phyloP scores from a whole-genome alignment of 140 eudicot species.

The Stevia rebaudiana region DNA sequence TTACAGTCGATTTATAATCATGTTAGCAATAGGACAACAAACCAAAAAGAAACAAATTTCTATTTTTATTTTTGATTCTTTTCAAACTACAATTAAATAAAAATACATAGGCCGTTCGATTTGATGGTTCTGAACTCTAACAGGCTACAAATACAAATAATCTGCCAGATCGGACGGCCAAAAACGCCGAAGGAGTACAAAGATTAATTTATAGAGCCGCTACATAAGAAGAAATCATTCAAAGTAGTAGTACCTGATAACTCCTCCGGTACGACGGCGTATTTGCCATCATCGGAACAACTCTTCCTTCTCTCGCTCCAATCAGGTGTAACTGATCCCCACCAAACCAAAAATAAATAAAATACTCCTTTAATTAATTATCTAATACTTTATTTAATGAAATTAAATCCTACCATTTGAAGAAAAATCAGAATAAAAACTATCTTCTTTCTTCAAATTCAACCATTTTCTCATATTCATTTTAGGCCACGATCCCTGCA shows the following conservation, averaged over 20 bases:
- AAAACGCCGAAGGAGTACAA: neutral
- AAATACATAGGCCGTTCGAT: slow-evolving; percentile 15
- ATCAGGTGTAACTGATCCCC: slow-evolving; percentile 27
- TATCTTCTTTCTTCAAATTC: slow-evolving; percentile 48
- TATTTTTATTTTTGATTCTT: neutral
- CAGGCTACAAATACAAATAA: neutral
- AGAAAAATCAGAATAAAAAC: slow-evolving; percentile 50
- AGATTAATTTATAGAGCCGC: slow-evolving; percentile 4
- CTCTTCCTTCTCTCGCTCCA: slow-evolving; percentile 59
- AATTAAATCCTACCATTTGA: slow-evolving; percentile 34
- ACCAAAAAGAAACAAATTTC: neutral
- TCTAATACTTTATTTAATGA: slow-evolving; percentile 2
- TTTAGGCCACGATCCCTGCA: slow-evolving; percentile 72
- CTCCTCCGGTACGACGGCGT: slow-evolving; percentile 82
- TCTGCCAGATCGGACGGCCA: slow-evolving; percentile 23
- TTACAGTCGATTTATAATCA: too few species aligned
- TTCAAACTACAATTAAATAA: slow-evolving; percentile 5
- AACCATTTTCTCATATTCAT: slow-evolving; percentile 66
- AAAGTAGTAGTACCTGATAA: slow-evolving; percentile 48
- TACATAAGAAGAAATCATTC: neutral
- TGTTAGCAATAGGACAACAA: neutral
- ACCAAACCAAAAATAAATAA: neutral
- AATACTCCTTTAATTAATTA: neutral
- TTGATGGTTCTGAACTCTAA: slow-evolving; percentile 21
- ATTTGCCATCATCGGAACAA: slow-evolving; percentile 60